Percentiles rank a stretch among this genome's conserved stretches.
Evolutionary conservation across 345 rosid species (phyloP).

Genomic region (Citrus medica): DNA sequence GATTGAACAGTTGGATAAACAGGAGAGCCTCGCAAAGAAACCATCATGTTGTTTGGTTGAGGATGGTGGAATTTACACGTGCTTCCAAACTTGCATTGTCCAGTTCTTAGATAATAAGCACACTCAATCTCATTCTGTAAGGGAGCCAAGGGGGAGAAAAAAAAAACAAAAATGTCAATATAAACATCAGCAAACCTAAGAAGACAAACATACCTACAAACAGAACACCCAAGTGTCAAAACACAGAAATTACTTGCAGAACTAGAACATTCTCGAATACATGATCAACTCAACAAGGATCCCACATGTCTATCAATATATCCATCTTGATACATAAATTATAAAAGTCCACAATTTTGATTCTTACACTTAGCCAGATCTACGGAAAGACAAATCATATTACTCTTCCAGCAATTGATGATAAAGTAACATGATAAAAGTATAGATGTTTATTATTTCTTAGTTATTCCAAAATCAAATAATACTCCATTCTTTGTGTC

Average conservation of each 20-base stretch:
- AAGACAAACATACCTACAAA: background rate
- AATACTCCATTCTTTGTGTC: background rate
- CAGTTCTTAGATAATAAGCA: conserved; percentile 90
- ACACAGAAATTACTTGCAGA: background rate
- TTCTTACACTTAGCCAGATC: background rate
- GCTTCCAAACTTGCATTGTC: conserved; percentile 90
- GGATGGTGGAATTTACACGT: conserved; percentile 98
- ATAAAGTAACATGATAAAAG: background rate
- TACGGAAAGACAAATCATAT: background rate
- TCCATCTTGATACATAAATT: background rate
- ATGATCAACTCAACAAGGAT: background rate
- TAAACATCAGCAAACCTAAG: background rate
- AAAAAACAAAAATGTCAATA: conserved; percentile 1
- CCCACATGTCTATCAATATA: background rate
- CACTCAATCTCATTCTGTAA: conserved; percentile 88
- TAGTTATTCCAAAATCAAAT: background rate
- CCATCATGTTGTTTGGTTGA: conserved; percentile 85
- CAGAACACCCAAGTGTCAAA: background rate
- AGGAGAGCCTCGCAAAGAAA: conserved; percentile 67
- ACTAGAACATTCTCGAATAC: background rate
- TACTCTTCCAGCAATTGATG: background rate
- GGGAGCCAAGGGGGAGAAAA: conserved; percentile 2
- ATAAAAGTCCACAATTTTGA: background rate
- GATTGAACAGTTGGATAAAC: conserved; percentile 68
- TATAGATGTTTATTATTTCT: background rate